These are phyloP conservation scores for Ceratobasidium theobromae DNA, from an alignment of 1,284 basidiomycete genomes.

Conservation along the genomic window DNA sequence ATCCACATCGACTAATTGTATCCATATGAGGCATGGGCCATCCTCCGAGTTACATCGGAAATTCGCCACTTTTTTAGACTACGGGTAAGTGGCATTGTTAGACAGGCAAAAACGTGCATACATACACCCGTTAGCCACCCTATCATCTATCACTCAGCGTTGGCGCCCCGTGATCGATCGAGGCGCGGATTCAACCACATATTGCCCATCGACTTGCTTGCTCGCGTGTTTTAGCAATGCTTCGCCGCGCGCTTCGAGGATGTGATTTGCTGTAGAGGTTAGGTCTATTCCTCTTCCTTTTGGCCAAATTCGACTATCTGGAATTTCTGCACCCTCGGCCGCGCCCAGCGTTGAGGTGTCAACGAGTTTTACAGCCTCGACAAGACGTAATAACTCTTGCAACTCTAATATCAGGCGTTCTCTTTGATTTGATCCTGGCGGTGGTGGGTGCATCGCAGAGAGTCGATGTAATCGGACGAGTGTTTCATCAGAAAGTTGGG, in stretches of 20 bases:
- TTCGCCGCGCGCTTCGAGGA: constrained; percentile 42
- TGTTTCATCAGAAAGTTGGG: constrained; percentile 56
- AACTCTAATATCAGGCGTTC: constrained; percentile 55
- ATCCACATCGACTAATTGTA: too few species aligned
- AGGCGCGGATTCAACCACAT: constrained; percentile 20
- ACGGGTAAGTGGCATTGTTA: too few species aligned
- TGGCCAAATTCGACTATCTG: constrained; percentile 52
- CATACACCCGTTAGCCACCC: too few species aligned
- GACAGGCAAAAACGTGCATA: constrained; percentile 3
- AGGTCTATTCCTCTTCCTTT: constrained; percentile 46
- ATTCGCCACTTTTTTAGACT: too few species aligned
- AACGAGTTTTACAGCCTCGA: constrained; percentile 71
- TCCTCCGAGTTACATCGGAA: neutral
- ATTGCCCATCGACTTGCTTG: constrained; percentile 24
- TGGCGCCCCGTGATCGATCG: neutral
- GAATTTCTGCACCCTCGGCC: constrained; percentile 41
- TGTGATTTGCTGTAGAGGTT: constrained; percentile 35
- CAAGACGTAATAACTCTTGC: constrained; percentile 67
- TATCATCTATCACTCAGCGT: neutral
- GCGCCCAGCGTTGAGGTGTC: constrained; percentile 35
- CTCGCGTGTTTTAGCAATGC: constrained; percentile 17
- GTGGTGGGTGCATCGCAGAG: constrained; percentile 66
- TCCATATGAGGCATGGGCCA: neutral
- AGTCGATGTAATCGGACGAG: constrained; percentile 64
- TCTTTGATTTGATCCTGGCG: constrained; percentile 55